Base-by-base conservation (phyloP, 345 rosid species). In the Dovyalis caffra region DNA sequence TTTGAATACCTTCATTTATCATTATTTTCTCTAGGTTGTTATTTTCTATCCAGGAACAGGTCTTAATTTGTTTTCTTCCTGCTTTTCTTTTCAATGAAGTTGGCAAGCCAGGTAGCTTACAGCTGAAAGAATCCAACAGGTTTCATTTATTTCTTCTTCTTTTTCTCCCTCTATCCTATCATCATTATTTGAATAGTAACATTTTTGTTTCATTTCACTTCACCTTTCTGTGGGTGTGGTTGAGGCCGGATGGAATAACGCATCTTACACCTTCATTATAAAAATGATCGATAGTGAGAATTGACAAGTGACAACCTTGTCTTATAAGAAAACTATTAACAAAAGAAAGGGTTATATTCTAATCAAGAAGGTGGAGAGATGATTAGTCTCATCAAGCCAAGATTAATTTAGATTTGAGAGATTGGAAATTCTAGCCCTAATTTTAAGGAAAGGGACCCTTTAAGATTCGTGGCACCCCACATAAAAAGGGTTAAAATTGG, bases 351-450 rank as follows among this genome's bases (percentile, higher is more conserved):
- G 66, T 8, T 5, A 31, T 78, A 49, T 73, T 81, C 11, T 70
- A 77, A 77, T 64, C 9, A 63, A 65, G 79, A 65, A 71, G 79
- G 88, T 80, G 85, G 87, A 76, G 67, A 72, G 83, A 86, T 82
- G 84, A 76, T 83, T 78, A 78, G 83, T 82, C 76, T 81, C 81
- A 74, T 78, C 78, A 82, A 80, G 61, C 26, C 68, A 12, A 74
- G 37, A 78, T 43, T 76, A 61, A 74, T 29, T 71, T 75, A 71
- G 34, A 56, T 3, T n/a, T 29, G 72, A 32, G 72, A 58, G 65
- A 67, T 47, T 47, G 57, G 38, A 53, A 77, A 40, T 64, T 72
- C 45, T 33, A 73, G 61, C 68, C 74, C 78, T 82, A 78, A 80
- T 76, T 77, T 74, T 72, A 71, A 75, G 81, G 79, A 73, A 34